phyloP scores from a whole-genome alignment of 306 rosid genomes.

The Dryas alaskensis region DNA sequence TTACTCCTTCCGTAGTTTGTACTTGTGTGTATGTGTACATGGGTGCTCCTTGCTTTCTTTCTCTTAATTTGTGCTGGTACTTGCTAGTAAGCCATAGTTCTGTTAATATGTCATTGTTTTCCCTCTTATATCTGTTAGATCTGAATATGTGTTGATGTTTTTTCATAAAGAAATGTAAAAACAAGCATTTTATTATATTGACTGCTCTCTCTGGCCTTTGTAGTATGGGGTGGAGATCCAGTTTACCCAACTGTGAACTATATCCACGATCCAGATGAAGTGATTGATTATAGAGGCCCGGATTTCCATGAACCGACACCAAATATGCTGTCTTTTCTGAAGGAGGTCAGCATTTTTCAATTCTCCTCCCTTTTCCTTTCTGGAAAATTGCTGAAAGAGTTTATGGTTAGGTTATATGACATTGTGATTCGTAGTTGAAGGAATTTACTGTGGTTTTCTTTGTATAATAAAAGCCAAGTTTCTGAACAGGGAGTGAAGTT shows the following conservation, averaged over 20 bases:
- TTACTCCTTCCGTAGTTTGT: neutral
- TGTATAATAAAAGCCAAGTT: constrained; percentile 1
- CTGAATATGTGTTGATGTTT: constrained; percentile 6
- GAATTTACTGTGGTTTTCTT: neutral
- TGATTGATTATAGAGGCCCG: constrained; percentile 83
- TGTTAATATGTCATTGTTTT: neutral
- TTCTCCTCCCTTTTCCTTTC: neutral
- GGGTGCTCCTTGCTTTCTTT: neutral
- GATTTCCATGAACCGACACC: constrained; percentile 97
- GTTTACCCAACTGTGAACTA: constrained; percentile 95
- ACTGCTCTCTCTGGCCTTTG: constrained; percentile 30
- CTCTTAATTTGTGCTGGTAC: neutral
- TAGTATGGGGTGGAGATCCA: constrained; percentile 99
- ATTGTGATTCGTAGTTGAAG: neutral
- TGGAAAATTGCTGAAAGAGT: neutral
- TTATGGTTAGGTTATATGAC: neutral
- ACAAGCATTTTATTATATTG: constrained; percentile 3
- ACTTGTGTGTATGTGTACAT: neutral
- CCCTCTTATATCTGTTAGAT: neutral
- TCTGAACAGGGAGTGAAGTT: neutral
- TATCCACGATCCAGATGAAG: constrained; percentile 88
- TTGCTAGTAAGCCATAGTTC: neutral
- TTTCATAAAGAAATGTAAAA: neutral
- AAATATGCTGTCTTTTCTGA: constrained; percentile 63
- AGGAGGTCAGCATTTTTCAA: constrained; percentile 57